Conservation (phyloP, 352 stramenopile genomes). For the Discostella stelligera region DNA sequence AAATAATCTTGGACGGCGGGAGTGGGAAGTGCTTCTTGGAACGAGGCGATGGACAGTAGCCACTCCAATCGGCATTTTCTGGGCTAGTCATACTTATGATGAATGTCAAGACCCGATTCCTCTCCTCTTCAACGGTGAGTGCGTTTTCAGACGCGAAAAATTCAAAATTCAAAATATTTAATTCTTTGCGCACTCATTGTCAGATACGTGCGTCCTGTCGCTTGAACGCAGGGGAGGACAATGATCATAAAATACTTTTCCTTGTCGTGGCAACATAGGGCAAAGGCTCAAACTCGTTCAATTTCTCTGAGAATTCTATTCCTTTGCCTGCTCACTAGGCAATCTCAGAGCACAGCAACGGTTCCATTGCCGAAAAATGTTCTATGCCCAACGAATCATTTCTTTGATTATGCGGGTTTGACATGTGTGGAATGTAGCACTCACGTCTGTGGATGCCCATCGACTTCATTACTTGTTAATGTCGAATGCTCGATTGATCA, state of each 20-base stretch:
- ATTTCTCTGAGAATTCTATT: conserved; percentile 2
- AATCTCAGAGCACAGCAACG: conserved; percentile 14
- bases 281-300: neutral
- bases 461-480: conserved; percentile 17
- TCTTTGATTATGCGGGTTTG: conserved; percentile 30
- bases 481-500: conserved; percentile 33
- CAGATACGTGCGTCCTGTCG: neutral
- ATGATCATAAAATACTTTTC: neutral
- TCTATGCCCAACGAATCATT: conserved; percentile 15
- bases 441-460: conserved; percentile 21
- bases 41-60: conserved; percentile 10
- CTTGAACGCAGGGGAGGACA: neutral
- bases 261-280: neutral
- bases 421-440: conserved; percentile 22
- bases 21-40: conserved; percentile 40
- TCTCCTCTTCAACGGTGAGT: neutral
- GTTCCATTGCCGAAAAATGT: conserved; percentile 18
- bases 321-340: neutral
- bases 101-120: neutral
- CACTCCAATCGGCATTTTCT: conserved; percentile 42
- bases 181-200: no score
- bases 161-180: conserved; percentile 6
- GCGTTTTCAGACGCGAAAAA: neutral
- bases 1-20: conserved; percentile 21
- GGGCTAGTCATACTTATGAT: conserved; percentile 8